Conservation (phyloP, 768 basidiomycete genomes). For the Tulasnella sp. region DNA sequence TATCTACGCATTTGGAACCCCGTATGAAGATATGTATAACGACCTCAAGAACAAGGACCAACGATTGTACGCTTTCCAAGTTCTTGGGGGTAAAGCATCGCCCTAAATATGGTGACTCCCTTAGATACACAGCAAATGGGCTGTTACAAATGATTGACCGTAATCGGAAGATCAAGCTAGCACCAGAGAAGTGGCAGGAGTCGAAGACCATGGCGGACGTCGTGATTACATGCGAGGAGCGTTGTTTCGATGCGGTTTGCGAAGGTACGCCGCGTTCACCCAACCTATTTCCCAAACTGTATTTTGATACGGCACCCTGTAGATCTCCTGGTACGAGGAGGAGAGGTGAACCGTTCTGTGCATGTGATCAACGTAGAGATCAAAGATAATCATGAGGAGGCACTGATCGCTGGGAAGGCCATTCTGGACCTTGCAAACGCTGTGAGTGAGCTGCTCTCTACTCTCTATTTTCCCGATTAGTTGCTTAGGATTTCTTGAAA, state of each 20-base stretch:
- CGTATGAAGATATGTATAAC: conserved; percentile 91
- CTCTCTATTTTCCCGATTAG: neutral
- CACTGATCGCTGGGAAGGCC: conserved; percentile 87
- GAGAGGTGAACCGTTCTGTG: conserved; percentile 87
- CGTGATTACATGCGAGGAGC: conserved; percentile 97
- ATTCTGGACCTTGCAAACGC: conserved; percentile 85
- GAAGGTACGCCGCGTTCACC: conserved; percentile 64
- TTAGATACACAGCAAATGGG: conserved; percentile 87
- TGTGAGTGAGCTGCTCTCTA: conserved; percentile 39
- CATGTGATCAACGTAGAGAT: conserved; percentile 98
- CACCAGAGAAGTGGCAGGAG: conserved; percentile 97
- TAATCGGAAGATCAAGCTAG: conserved; percentile 80
- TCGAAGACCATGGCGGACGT: conserved; percentile 81
- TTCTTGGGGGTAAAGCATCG: neutral
- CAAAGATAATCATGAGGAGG: conserved; percentile 98
- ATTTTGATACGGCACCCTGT: conserved; percentile 2
- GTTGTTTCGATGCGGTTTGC: conserved; percentile 96
- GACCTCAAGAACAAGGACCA: conserved; percentile 77
- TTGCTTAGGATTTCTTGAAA: conserved; percentile 15
- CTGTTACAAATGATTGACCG: conserved; percentile 93
- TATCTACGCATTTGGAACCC: conserved; percentile 92
- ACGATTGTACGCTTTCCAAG: conserved; percentile 53
- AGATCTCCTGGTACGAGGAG: conserved; percentile 82
- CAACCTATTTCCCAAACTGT: conserved; percentile 17
- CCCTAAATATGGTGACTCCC: no score